Percentiles rank a stretch among this genome's conserved stretches.
Evolutionary conservation across 352 stramenopile genomes (phyloP).

Genomic region (Globisporangium iwayamae): DNA sequence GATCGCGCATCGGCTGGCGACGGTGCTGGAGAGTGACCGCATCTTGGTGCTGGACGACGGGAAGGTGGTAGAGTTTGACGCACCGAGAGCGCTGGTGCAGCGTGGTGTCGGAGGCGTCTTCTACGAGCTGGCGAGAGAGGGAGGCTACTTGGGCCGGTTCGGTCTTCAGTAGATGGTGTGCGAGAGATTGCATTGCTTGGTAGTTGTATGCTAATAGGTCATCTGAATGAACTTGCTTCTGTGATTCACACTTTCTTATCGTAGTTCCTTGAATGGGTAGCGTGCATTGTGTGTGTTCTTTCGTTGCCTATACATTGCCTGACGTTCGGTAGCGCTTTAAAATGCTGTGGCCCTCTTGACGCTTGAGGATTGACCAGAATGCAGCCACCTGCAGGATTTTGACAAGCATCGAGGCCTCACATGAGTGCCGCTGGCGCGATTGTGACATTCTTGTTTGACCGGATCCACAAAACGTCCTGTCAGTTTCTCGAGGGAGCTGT

Average conservation of each 20-base stretch:
- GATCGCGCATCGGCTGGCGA: slow-evolving; percentile 93
- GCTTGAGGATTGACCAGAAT: neutral
- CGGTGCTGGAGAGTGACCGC: slow-evolving; percentile 88
- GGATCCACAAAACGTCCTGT: neutral
- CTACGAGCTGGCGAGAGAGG: slow-evolving; percentile 26
- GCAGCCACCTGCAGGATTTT: neutral
- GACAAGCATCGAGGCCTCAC: neutral
- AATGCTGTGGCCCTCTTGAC: neutral
- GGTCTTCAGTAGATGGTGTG: neutral
- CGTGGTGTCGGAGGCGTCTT: slow-evolving; percentile 18
- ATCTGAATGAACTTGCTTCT: neutral
- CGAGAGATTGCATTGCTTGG: neutral
- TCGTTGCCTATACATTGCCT: neutral
- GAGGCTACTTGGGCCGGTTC: slow-evolving; percentile 21
- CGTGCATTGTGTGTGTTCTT: too few species aligned
- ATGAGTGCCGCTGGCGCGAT: neutral
- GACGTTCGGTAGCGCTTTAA: neutral
- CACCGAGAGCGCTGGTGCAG: slow-evolving; percentile 29
- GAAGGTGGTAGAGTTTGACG: slow-evolving; percentile 83
- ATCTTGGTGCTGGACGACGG: slow-evolving; percentile 89
- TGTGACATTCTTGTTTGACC: neutral
- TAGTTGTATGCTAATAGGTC: too few species aligned
- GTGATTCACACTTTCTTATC: neutral
- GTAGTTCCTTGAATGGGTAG: neutral
- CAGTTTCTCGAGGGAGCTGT: neutral